phyloP scores from a whole-genome alignment of 345 rosid genomes.

The Pugionium dolabratum region DNA sequence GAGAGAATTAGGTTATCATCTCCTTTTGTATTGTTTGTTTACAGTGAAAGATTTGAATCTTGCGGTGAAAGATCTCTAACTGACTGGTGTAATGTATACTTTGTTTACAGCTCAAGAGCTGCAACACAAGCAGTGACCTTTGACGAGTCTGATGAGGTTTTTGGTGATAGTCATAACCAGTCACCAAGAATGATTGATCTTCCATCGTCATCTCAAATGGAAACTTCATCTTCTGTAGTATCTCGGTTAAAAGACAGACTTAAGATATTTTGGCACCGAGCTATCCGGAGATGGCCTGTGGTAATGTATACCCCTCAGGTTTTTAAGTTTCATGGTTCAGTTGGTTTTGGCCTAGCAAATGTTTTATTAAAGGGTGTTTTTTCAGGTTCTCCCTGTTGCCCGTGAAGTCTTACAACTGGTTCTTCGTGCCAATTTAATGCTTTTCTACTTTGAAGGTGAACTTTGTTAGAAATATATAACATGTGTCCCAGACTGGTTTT shows the following conservation, averaged over 20 bases:
- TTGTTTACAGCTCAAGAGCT: constrained; percentile 64
- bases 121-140: constrained; percentile 69
- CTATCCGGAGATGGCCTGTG: constrained; percentile 76
- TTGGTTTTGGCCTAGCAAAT: constrained; percentile 5
- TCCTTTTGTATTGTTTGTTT: not conserved
- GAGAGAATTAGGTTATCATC: constrained; percentile 73
- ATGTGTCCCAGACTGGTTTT: constrained; percentile 5
- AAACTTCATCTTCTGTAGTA: constrained; percentile 48
- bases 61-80: not conserved
- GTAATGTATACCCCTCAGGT: constrained; percentile 43
- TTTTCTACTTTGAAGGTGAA: constrained; percentile 96
- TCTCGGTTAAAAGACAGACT: constrained; percentile 60
- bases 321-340: constrained; percentile 1
- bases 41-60: not conserved
- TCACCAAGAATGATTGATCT: constrained; percentile 40
- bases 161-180: constrained; percentile 37
- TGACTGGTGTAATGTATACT: not conserved
- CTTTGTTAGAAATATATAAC: constrained; percentile 15
- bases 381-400: constrained; percentile 74
- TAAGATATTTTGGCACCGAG: constrained; percentile 48
- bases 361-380: constrained; percentile 18
- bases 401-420: constrained; percentile 77
- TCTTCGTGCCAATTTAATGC: constrained; percentile 89
- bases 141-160: constrained; percentile 58
- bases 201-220: constrained; percentile 47